Conservation (phyloP, 768 basidiomycete genomes). For the Leccinellum albellum region DNA sequence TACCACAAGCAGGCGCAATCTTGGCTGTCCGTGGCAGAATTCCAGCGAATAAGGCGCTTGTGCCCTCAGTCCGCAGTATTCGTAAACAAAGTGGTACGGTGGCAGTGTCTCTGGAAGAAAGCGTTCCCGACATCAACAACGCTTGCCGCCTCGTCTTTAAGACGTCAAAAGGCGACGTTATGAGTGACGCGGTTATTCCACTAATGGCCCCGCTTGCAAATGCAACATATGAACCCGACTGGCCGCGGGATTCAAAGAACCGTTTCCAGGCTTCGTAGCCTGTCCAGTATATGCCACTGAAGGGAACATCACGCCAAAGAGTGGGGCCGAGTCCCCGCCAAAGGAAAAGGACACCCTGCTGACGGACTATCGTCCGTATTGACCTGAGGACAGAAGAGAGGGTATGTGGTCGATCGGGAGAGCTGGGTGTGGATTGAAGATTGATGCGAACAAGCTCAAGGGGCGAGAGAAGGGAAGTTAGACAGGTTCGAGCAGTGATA, state of each 20-base stretch:
- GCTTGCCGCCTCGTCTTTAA: slow-evolving; percentile 93
- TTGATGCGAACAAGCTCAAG: slow-evolving; percentile 92
- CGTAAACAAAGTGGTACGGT: slow-evolving; percentile 64
- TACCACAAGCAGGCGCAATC: slow-evolving; percentile 95
- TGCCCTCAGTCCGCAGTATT: slow-evolving; percentile 77
- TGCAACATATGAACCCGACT: slow-evolving; percentile 62
- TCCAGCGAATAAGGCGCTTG: slow-evolving; percentile 76
- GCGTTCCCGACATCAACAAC: slow-evolving; percentile 58
- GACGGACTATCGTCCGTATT: slow-evolving; percentile 54
- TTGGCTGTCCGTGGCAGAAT: slow-evolving; percentile 86
- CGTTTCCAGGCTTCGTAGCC: slow-evolving; percentile 85
- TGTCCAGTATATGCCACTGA: slow-evolving; percentile 96
- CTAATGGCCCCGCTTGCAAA: slow-evolving; percentile 90
- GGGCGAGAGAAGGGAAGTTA: slow-evolving; percentile 79
- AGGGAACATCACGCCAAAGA: slow-evolving; percentile 96
- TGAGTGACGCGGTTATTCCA: slow-evolving; percentile 78
- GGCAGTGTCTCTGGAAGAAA: slow-evolving; percentile 36
- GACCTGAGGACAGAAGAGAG: slow-evolving; percentile 69
- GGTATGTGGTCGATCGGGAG: slow-evolving; percentile 68
- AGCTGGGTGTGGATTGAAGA: slow-evolving; percentile 80
- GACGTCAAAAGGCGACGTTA: slow-evolving; percentile 96
- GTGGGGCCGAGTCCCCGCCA: slow-evolving; percentile 93
- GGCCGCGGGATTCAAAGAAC: slow-evolving; percentile 48
- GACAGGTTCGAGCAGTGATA: slow-evolving; percentile 72
- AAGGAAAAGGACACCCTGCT: slow-evolving; percentile 64